A percentile compares a stretch with the other conserved stretches of the same genome.
Conservation (phyloP, 2,329 filamentous ascomycete species). For the Corinectria fuckeliana region DNA sequence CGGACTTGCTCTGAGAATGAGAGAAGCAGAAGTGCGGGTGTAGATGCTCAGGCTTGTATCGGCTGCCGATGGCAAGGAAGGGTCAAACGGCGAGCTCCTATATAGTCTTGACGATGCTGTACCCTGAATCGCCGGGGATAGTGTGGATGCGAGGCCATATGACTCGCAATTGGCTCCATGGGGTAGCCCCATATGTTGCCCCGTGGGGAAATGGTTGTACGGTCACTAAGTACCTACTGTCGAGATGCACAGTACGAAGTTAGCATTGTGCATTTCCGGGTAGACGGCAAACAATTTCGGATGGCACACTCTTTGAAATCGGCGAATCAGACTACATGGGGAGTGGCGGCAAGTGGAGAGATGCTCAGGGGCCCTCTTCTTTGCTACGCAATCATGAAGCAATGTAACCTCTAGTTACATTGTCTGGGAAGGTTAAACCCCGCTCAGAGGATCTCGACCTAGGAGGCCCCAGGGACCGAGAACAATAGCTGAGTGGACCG, state of each 20-base stretch:
- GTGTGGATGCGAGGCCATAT: background rate
- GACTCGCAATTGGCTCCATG: background rate
- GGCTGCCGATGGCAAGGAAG: no score
- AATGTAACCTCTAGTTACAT: no score
- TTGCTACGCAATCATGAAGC: no score
- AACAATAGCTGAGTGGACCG: no score
- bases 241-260: no score
- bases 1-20: no score
- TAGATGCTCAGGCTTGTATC: background rate
- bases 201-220: background rate
- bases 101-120: background rate
- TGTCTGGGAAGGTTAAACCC: no score
- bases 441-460: no score
- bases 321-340: background rate
- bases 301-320: background rate
- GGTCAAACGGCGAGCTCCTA: background rate
- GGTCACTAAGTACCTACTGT: no score
- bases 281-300: background rate
- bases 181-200: background rate
- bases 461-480: no score
- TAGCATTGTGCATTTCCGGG: background rate
- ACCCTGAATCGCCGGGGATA: background rate
- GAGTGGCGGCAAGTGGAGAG: conserved; percentile 2
- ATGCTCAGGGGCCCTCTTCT: no score
- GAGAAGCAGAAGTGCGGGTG: background rate